A percentile compares a stretch with the other conserved stretches of the same genome.
Evolutionary conservation across 1,139 yeast genomes (phyloP).

Genomic region (Taiozyma sp.): DNA sequence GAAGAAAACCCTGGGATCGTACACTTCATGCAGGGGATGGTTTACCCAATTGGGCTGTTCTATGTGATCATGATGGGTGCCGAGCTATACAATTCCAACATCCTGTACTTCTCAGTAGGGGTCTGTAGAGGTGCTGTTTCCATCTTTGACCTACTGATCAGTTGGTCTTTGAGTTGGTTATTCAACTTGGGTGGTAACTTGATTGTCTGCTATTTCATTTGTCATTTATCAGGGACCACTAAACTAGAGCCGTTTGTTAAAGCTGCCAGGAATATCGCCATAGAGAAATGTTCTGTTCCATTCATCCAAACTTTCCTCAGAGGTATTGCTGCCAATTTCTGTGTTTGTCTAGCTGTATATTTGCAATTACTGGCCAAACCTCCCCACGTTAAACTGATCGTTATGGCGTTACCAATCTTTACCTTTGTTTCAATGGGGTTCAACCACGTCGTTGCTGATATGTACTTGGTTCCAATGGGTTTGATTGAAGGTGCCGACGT

Average conservation of each 20-base stretch:
- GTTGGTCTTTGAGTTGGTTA: constrained; percentile 67
- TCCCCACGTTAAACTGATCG: constrained; percentile 65
- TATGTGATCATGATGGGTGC: constrained; percentile 70
- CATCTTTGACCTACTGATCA: constrained; percentile 51
- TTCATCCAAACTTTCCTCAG: constrained; percentile 58
- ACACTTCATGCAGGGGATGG: constrained; percentile 45
- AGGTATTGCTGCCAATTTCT: constrained; percentile 72
- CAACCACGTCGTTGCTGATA: constrained; percentile 78
- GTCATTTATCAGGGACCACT: constrained; percentile 48
- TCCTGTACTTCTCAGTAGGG: constrained; percentile 64
- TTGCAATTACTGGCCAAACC: constrained; percentile 76
- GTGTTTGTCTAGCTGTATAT: constrained; percentile 68
- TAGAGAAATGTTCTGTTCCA: constrained; percentile 38
- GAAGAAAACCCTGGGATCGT: constrained; percentile 48
- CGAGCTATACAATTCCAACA: constrained; percentile 68
- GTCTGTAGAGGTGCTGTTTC: constrained; percentile 64
- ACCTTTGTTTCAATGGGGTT: constrained; percentile 71
- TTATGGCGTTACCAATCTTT: constrained; percentile 62
- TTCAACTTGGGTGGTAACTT: constrained; percentile 58
- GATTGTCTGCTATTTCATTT: constrained; percentile 58
- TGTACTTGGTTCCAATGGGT: constrained; percentile 62
- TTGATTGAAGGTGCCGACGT: constrained; percentile 55
- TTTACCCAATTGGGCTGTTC: constrained; percentile 65
- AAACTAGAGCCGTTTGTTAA: constrained; percentile 32
- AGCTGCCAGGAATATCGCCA: constrained; percentile 45